A percentile compares a stretch with the other conserved stretches of the same genome.
Evolutionary conservation across 352 stramenopile genomes (phyloP).

Genomic region (Globisporangium megalacanthum): DNA sequence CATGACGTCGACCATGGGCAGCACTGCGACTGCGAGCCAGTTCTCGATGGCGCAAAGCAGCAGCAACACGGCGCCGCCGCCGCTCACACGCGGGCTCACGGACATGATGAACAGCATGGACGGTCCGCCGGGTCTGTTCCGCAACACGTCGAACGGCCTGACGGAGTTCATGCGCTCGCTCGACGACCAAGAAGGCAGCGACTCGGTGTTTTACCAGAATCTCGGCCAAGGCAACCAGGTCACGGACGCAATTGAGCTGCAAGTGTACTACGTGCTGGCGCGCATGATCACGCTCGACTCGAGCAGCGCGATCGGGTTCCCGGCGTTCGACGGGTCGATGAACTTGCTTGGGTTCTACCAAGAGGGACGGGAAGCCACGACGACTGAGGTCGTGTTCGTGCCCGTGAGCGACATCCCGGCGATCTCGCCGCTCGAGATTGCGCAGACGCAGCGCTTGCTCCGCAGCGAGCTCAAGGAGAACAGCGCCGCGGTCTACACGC

Average conservation of each 20-base stretch:
- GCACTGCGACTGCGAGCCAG: conserved; percentile 29
- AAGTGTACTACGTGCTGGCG: conserved; percentile 78
- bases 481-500: conserved; percentile 61
- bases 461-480: conserved; percentile 68
- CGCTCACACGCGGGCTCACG: conserved; percentile 31
- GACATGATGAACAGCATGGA: conserved; percentile 74
- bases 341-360: conserved; percentile 82
- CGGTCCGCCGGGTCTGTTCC: conserved; percentile 60
- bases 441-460: conserved; percentile 59
- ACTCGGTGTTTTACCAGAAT: conserved; percentile 65
- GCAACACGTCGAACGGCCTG: conserved; percentile 67
- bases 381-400: conserved; percentile 79
- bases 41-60: conserved; percentile 41
- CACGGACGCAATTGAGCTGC: conserved; percentile 66
- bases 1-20: conserved; percentile 59
- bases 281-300: conserved; percentile 69
- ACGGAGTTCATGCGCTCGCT: conserved; percentile 77
- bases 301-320: conserved; percentile 71
- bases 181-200: conserved; percentile 57
- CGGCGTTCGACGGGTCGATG: conserved; percentile 61
- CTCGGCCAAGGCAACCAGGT: conserved; percentile 40
- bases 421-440: conserved; percentile 66
- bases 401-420: conserved; percentile 67
- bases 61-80: conserved; percentile 31
- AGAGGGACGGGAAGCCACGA: conserved; percentile 62